These are phyloP conservation scores for Metschnikowia santaceciliae DNA, from an alignment of 805 yeast genomes.

Conservation along the genomic window DNA sequence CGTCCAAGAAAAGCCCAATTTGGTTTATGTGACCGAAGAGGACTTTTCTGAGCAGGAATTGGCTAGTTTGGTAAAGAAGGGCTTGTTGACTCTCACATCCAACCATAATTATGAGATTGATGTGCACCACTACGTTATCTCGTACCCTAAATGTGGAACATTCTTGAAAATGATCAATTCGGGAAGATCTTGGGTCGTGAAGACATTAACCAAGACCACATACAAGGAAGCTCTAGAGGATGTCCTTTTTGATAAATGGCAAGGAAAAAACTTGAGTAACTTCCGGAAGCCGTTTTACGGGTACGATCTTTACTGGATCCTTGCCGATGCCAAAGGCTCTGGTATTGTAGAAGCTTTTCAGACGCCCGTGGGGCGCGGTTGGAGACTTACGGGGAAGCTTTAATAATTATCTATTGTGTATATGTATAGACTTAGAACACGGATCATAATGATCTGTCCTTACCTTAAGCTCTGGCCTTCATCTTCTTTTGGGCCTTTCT, in stretches of 20 bases:
- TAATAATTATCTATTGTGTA: constrained; percentile 10
- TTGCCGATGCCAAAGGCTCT: constrained; percentile 49
- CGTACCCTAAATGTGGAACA: constrained; percentile 51
- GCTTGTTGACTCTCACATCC: constrained; percentile 43
- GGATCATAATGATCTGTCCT: neutral
- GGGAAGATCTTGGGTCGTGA: constrained; percentile 44
- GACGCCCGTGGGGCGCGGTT: constrained; percentile 54
- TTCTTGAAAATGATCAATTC: constrained; percentile 41
- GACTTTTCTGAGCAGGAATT: constrained; percentile 27
- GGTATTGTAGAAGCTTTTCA: constrained; percentile 51
- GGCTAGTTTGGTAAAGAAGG: constrained; percentile 33
- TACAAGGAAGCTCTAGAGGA: constrained; percentile 44
- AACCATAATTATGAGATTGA: constrained; percentile 43
- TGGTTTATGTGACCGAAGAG: constrained; percentile 23
- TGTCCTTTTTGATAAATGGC: constrained; percentile 43
- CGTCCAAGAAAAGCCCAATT: constrained; percentile 23
- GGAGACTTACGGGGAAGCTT: constrained; percentile 52
- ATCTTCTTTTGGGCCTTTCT: constrained; percentile 68
- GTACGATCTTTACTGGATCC: constrained; percentile 44
- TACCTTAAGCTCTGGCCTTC: constrained; percentile 35
- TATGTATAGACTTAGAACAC: neutral
- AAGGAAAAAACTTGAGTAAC: constrained; percentile 36
- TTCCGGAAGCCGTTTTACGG: constrained; percentile 50
- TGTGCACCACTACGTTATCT: constrained; percentile 35
- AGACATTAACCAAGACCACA: constrained; percentile 31